phyloP scores from a whole-genome alignment of 192 early-diverging fungal species.

The Coemansia sp. region DNA sequence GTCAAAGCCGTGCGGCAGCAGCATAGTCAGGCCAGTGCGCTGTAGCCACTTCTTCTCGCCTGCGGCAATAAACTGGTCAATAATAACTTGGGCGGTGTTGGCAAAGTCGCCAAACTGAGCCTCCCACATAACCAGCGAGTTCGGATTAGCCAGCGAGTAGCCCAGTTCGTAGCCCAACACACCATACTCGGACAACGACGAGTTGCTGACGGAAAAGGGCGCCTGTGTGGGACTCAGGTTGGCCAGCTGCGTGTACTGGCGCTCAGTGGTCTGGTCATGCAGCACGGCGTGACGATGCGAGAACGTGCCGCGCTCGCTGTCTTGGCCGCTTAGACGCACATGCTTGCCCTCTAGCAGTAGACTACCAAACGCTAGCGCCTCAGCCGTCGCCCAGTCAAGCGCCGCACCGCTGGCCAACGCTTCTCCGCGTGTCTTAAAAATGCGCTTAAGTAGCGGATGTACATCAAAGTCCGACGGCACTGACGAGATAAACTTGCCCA shows the following conservation, averaged over 20 bases:
- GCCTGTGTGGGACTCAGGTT: conserved; percentile 85
- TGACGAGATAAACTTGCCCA: conserved; percentile 79
- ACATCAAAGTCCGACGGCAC: conserved; percentile 81
- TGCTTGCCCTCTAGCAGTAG: conserved; percentile 91
- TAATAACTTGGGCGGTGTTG: conserved; percentile 95
- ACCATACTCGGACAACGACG: conserved; percentile 94
- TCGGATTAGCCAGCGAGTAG: conserved; percentile 92
- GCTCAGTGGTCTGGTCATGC: conserved; percentile 90
- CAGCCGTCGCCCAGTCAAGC: conserved; percentile 96
- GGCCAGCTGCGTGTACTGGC: conserved; percentile 79
- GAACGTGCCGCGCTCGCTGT: conserved; percentile 98
- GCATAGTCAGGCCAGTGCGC: conserved; percentile 89
- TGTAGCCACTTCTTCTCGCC: conserved; percentile 99
- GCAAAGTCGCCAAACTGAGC: conserved; percentile 99
- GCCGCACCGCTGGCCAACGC: conserved; percentile 70
- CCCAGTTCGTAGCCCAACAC: conserved; percentile 95
- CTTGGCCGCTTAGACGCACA: conserved; percentile 92
- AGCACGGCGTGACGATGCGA: conserved; percentile 97
- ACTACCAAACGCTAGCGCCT: conserved; percentile 88
- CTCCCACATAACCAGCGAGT: conserved; percentile 94
- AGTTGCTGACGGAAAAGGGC: conserved; percentile 89
- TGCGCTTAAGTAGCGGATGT: conserved; percentile 83
- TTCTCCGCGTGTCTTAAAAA: conserved; percentile 83
- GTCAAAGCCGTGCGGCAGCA: conserved; percentile 97
- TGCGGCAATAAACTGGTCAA: conserved; percentile 95